These are phyloP conservation scores for Neurospora sp. DNA, from an alignment of 495 filamentous ascomycete species.

Conservation along the genomic window DNA sequence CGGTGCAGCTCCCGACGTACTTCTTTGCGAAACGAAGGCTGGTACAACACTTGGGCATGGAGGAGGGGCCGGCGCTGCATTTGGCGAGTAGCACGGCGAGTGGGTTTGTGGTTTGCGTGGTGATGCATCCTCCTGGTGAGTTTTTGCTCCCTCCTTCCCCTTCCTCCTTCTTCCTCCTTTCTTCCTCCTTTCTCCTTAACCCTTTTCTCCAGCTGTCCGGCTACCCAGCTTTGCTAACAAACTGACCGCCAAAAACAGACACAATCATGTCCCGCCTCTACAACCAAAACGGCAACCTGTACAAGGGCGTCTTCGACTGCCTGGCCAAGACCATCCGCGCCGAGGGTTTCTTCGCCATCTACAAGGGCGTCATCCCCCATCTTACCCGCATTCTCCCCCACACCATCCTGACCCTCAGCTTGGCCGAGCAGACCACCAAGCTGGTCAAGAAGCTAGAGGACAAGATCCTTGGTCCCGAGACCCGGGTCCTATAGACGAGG, in stretches of 20 bases:
- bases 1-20: conserved; percentile 94
- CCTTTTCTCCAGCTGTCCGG: background rate
- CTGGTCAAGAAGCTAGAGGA: conserved; percentile 69
- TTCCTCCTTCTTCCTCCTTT: background rate
- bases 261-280: conserved; percentile 99
- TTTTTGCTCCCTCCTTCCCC: background rate
- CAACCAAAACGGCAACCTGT: conserved; percentile 96
- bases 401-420: conserved; percentile 81
- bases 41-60: conserved; percentile 69
- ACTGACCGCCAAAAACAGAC: conserved; percentile 40
- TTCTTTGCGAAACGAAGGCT: conserved; percentile 92
- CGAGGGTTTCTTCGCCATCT: conserved; percentile 86
- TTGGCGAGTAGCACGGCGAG: conserved; percentile 80
- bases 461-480: conserved; percentile 37
- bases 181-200: background rate
- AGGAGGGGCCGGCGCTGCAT: conserved; percentile 85
- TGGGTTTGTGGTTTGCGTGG: conserved; percentile 91
- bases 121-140: conserved; percentile 95
- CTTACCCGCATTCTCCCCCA: conserved; percentile 89
- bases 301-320: conserved; percentile 87
- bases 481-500: conserved; percentile 16
- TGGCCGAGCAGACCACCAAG: conserved; percentile 97
- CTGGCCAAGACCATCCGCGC: conserved; percentile 81
- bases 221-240: background rate
- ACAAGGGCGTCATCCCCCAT: conserved; percentile 97